Evolutionary conservation across 2,329 filamentous ascomycete species (phyloP).

Genomic region (Blastomyces emzantsi): DNA sequence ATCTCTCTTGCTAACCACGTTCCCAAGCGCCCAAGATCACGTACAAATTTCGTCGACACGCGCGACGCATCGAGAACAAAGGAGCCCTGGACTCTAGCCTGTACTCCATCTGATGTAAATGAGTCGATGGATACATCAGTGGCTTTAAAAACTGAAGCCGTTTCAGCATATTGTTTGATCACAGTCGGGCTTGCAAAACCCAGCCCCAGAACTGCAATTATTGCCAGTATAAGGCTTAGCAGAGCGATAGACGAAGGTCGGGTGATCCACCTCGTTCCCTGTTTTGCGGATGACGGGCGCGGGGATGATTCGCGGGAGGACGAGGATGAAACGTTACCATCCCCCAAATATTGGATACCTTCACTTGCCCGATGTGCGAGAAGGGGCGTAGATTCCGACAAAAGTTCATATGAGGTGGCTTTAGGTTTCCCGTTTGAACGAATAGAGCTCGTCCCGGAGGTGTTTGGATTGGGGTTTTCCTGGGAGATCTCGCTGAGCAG

Average conservation of each 20-base stretch:
- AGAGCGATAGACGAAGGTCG: slow-evolving; percentile 78
- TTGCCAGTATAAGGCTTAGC: slow-evolving; percentile 51
- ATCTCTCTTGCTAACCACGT: slow-evolving; percentile 74
- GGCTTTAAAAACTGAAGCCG: slow-evolving; percentile 72
- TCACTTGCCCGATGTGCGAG: slow-evolving; percentile 30
- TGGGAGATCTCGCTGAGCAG: slow-evolving; percentile 5
- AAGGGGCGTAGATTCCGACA: slow-evolving; percentile 38
- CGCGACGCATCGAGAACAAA: slow-evolving; percentile 70
- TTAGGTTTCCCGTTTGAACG: slow-evolving; percentile 18
- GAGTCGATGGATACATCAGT: slow-evolving; percentile 77
- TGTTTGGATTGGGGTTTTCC: neutral
- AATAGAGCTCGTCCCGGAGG: slow-evolving; percentile 12
- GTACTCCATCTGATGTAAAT: slow-evolving; percentile 68
- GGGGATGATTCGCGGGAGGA: slow-evolving; percentile 17
- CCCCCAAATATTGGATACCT: slow-evolving; percentile 20
- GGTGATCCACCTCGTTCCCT: slow-evolving; percentile 34
- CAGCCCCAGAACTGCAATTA: slow-evolving; percentile 62
- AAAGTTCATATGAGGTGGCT: slow-evolving; percentile 26
- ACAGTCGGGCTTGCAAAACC: slow-evolving; percentile 74
- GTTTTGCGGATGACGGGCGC: slow-evolving; percentile 17
- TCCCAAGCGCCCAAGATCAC: slow-evolving; percentile 64
- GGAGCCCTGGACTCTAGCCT: slow-evolving; percentile 69
- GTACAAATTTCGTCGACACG: slow-evolving; percentile 61
- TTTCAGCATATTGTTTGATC: slow-evolving; percentile 76
- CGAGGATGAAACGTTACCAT: slow-evolving; percentile 18